Base-by-base conservation (phyloP, 768 basidiomycete genomes). In the Tricholoma flavovirens region DNA sequence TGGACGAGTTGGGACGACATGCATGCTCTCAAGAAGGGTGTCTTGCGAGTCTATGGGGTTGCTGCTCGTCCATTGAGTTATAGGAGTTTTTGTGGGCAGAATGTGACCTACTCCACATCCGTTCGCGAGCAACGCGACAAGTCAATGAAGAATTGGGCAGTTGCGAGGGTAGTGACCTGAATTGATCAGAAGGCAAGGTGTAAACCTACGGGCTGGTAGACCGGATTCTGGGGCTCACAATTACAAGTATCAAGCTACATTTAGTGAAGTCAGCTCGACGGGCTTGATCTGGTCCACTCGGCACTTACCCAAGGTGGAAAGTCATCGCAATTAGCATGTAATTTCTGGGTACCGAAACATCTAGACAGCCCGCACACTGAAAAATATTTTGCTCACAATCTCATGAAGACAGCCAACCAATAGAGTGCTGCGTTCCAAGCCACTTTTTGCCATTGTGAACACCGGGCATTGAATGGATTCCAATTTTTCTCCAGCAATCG, bases 301-400 rank as follows among this genome's bases (percentile, higher is more conserved):
- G 35, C 19, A 75, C 86, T 68, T 64, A 88, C 87, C 84, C 79
- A n/a, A 82, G 55, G 54, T 87, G 80, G 59, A 85, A 81, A 19
- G 86, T 82, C 86, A 88, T 88, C 22, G 83, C 78, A 51, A 85
- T 73, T 14, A 90, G 76, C 86, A 90, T 88, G 63, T 88, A 89
- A 57, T 80, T 69, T 54, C 87, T 88, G 29, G 9, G 8, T n/a
- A 30, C 17, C 29, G 22, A 10, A 38, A 52, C 9, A 29, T 42
- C 12, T 17, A 22, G 43, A 51, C 12, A 29, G 9, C 9, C 29
- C 14, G 45, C 14, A 24, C 22, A 21, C 32, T 15, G 32, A 11
- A n/a, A 33, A 17, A 26, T 51, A 36, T 11, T 5, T 15, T 15
- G 67, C 85, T 67, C 65, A 88, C 88, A 90, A 66, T 73, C 87